Percentiles rank a stretch among this genome's conserved stretches.
These are phyloP conservation scores for Dalbergia cultrata DNA, from an alignment of 306 rosid genomes.

Conservation along the genomic window DNA sequence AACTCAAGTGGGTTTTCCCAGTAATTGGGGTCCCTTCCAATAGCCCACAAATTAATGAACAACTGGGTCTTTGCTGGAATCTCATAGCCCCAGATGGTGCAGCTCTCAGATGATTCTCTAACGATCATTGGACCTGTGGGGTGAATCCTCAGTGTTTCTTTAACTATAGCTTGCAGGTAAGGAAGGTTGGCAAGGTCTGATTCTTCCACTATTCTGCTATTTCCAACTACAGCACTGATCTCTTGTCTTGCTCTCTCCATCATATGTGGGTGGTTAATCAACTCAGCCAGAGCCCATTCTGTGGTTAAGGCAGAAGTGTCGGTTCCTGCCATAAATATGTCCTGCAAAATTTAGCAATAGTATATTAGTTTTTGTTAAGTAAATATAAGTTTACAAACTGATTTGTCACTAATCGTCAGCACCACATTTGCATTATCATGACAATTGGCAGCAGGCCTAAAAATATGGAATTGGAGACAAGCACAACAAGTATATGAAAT, in stretches of 20 bases:
- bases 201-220: constrained; percentile 64
- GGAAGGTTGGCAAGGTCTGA: constrained; percentile 72
- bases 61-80: constrained; percentile 74
- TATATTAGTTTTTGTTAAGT: not conserved
- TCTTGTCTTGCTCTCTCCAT: constrained; percentile 77
- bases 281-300: constrained; percentile 72
- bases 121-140: constrained; percentile 76
- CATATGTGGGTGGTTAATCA: constrained; percentile 71
- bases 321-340: constrained; percentile 72
- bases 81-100: constrained; percentile 64
- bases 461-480: not conserved
- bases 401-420: not conserved
- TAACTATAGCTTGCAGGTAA: constrained; percentile 76
- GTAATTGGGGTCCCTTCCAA: constrained; percentile 75
- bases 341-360: constrained; percentile 41
- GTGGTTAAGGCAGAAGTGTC: constrained; percentile 64
- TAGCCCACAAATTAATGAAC: constrained; percentile 80
- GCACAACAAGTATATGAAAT: not conserved
- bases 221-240: constrained; percentile 63
- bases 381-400: too few relatives aligned
- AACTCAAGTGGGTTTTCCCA: constrained; percentile 84
- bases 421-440: not conserved
- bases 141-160: constrained; percentile 88
- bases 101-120: constrained; percentile 65
- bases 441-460: constrained; percentile 5